A percentile compares a stretch with the other conserved stretches of the same genome.
phyloP scores from a whole-genome alignment of 106 monocot species.

The Platanthera guangdongensis region DNA sequence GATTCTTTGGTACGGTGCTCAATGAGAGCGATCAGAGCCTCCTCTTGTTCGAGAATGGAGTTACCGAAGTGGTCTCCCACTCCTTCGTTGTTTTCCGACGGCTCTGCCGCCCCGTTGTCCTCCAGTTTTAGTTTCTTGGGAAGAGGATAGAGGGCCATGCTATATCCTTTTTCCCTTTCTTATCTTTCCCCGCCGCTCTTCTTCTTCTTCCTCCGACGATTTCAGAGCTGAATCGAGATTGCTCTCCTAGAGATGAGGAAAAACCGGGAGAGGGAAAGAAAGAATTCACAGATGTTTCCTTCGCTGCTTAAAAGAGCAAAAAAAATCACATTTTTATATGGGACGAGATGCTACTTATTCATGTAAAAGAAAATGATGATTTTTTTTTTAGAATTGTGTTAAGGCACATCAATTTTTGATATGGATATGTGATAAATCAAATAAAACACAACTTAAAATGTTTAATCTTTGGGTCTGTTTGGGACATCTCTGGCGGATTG shows the following conservation, averaged over 20 bases:
- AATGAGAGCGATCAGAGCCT: slow-evolving; percentile 52
- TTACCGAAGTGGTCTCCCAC: neutral
- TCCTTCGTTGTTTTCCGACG: neutral
- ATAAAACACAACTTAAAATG: no score
- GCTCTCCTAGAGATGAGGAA: neutral
- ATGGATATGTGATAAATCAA: no score
- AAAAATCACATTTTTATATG: no score
- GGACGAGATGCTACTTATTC: no score
- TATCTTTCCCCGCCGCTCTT: neutral
- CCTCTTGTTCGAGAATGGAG: slow-evolving; percentile 32
- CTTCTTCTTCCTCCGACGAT: neutral
- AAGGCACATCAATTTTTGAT: no score
- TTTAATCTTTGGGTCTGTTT: no score
- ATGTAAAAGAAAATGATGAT: no score
- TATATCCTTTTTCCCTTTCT: neutral
- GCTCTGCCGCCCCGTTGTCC: neutral
- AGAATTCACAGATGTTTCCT: neutral
- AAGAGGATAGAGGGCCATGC: slow-evolving; percentile 17
- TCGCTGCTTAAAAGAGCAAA: neutral
- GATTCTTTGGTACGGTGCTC: slow-evolving; percentile 38
- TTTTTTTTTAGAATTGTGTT: no score
- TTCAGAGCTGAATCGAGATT: neutral
- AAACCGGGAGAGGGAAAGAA: neutral
- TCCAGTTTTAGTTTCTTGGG: slow-evolving; percentile 32
- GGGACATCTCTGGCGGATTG: no score